Evolutionary conservation across 129 eudicot species (phyloP).

Genomic region (Mikania micrantha): DNA sequence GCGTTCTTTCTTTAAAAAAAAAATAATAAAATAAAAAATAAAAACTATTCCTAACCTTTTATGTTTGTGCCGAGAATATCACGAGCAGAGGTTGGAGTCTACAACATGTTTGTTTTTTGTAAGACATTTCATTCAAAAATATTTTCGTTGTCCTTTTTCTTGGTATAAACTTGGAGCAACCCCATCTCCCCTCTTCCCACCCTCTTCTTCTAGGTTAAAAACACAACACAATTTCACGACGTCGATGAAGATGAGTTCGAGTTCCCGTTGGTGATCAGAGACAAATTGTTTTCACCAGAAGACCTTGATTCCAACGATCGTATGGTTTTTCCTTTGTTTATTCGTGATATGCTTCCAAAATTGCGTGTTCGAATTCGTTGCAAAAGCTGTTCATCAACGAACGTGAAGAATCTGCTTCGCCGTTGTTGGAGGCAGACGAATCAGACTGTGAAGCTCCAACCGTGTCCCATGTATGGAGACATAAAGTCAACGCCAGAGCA

Average conservation of each 20-base stretch:
- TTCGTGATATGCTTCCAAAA: constrained; percentile 31
- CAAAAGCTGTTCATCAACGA: constrained; percentile 31
- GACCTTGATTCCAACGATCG: constrained; percentile 13
- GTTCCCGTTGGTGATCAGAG: constrained; percentile 26
- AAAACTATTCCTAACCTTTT: too few species aligned
- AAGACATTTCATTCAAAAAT: too few species aligned
- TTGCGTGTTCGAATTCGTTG: constrained; percentile 22
- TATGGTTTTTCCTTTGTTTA: constrained; percentile 52
- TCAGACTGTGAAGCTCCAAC: constrained; percentile 45
- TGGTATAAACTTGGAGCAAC: too few species aligned
- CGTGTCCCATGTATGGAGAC: constrained; percentile 64
- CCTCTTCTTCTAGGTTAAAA: too few species aligned
- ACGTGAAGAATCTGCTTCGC: constrained; percentile 29
- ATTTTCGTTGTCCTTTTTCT: too few species aligned
- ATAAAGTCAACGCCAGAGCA: constrained; percentile 27
- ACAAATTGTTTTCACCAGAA: constrained; percentile 12
- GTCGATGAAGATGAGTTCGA: constrained; percentile 38
- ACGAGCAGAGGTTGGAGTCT: too few species aligned
- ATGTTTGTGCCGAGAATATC: too few species aligned
- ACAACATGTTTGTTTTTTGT: too few species aligned
- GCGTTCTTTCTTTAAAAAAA: too few species aligned
- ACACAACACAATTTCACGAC: neutral
- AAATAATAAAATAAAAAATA: too few species aligned
- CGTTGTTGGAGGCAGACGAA: constrained; percentile 59
- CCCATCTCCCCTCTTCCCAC: too few species aligned